Base-by-base conservation (phyloP, 441 rosid species). In the Eruca vesicaria region DNA sequence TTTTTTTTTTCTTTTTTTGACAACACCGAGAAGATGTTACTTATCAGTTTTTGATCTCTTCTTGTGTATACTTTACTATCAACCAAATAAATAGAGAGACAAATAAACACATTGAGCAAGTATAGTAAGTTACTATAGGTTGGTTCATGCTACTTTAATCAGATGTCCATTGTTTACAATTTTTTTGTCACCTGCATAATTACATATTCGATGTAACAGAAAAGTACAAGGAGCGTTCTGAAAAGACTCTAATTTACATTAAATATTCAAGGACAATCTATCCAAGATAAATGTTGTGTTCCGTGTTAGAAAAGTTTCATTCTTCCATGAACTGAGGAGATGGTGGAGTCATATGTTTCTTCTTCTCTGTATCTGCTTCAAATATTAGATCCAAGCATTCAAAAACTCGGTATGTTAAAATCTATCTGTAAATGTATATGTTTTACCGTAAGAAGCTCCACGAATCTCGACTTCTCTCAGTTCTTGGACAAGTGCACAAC, bases 401-500 rank as follows among this genome's bases (percentile, higher is more conserved):
- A 0, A 71, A 29, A 57, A 35, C 5, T 36, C 23, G 1, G 59
- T 32, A 15, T 69, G 52, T 9, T 70, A 38, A 29, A 38, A 36
- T 52, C 29, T 38, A 1, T 12, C 15, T 38, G 48, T 12, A 12
- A 38, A 38, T 38, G 48, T 5, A 38, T 38, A 1, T 38, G 6
- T n/a, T 43, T 41, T 43, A 43, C 52, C 52, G 52, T 43, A 43
- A n/a, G 52, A 43, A 43, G 52, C 52, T n/a, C 52, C 52, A 5
- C 18, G 52, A 43, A 43, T 1, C 52, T 43, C 52, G 52, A 43
- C 52, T 43, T 43, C 52, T n/a, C 52, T 43, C 52, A 43, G 19
- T 82, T 95, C 99, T 89, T 95, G 99, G 65, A 92, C 97, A 16
- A 95, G 96, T 36, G 98, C 94, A n/a, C n/a, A n/a, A n/a, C n/a